These are phyloP conservation scores for Tagetes erecta DNA, from an alignment of 129 eudicot species.

Conservation along the genomic window DNA sequence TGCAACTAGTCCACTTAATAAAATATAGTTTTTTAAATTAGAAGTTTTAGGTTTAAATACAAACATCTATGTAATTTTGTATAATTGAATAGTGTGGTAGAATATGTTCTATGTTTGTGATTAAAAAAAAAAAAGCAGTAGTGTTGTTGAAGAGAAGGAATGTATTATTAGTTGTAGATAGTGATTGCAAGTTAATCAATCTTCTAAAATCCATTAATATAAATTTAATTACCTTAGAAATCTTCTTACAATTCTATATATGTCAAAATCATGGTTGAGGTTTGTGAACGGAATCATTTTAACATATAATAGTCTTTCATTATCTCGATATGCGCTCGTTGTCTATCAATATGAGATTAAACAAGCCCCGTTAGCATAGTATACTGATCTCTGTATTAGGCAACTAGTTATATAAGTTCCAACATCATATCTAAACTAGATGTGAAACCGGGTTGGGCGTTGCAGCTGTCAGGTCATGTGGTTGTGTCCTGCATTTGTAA, in stretches of 20 bases:
- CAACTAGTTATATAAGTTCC: too few relatives aligned
- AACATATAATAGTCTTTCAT: background rate
- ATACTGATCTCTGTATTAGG: background rate
- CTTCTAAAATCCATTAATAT: background rate
- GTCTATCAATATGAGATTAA: background rate
- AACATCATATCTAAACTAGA: too few relatives aligned
- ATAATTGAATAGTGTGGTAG: too few relatives aligned
- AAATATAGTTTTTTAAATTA: too few relatives aligned
- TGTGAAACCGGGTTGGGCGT: too few relatives aligned
- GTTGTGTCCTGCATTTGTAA: too few relatives aligned
- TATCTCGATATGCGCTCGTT: background rate
- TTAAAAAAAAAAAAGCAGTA: background rate
- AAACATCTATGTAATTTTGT: too few relatives aligned
- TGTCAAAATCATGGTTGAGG: constrained; percentile 28
- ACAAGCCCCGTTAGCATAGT: background rate
- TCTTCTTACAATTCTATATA: background rate
- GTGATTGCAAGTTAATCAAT: background rate
- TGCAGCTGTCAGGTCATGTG: too few relatives aligned
- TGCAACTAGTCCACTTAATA: too few relatives aligned
- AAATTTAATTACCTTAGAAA: background rate
- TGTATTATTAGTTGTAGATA: background rate
- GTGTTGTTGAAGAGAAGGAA: background rate
- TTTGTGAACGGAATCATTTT: constrained; percentile 19
- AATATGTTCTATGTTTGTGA: too few relatives aligned
- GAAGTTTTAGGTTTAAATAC: too few relatives aligned